Evolutionary conservation across 306 rosid genomes (phyloP).

Genomic region (Citrullus colocynthis): DNA sequence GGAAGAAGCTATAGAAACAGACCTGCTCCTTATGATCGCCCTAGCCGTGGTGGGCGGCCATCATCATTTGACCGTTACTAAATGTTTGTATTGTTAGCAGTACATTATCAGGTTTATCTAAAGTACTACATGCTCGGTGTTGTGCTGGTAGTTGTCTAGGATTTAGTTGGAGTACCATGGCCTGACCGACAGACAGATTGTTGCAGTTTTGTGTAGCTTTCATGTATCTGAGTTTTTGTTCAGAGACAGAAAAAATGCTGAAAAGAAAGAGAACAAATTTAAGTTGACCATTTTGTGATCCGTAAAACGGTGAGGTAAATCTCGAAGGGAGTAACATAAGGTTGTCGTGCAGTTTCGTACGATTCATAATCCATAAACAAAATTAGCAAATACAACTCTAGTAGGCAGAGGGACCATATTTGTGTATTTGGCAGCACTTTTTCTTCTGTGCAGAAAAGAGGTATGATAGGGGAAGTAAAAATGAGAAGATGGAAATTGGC

Average conservation of each 20-base stretch:
- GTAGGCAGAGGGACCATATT: neutral
- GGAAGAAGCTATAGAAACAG: slow-evolving; percentile 22
- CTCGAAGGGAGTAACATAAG: neutral
- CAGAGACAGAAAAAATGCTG: neutral
- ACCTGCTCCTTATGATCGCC: slow-evolving; percentile 28
- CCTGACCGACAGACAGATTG: neutral
- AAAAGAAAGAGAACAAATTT: neutral
- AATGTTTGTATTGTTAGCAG: neutral
- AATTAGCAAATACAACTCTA: neutral
- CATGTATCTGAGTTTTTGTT: neutral
- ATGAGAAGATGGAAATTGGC: neutral
- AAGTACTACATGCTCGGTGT: neutral
- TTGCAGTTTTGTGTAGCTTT: neutral
- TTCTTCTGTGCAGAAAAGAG: neutral
- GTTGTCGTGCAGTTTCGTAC: neutral
- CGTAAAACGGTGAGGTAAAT: neutral
- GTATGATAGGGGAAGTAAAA: neutral
- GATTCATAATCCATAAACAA: too few species aligned
- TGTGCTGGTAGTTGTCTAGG: neutral
- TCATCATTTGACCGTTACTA: slow-evolving; percentile 19
- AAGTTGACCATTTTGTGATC: neutral
- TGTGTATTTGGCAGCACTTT: neutral
- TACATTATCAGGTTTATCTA: neutral
- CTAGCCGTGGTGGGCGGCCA: slow-evolving; percentile 12
- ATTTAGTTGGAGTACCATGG: neutral